Conservation (phyloP, 768 basidiomycete species). For the Auricularia cornea region DNA sequence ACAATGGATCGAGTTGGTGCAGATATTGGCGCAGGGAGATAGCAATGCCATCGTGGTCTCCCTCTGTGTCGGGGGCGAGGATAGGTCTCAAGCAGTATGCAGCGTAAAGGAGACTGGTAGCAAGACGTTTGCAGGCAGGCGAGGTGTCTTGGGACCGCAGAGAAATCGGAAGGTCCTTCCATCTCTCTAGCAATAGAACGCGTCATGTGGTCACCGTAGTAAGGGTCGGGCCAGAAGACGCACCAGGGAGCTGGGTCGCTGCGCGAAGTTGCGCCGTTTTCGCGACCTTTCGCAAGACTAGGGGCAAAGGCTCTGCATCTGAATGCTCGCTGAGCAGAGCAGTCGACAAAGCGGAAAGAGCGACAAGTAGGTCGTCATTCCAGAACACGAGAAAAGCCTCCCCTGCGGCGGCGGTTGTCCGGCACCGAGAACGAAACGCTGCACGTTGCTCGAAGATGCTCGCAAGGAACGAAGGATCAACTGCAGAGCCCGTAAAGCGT, state of each 20-base stretch:
- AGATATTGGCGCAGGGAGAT: constrained; percentile 8
- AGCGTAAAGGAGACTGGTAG: constrained; percentile 47
- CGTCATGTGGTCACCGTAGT: neutral
- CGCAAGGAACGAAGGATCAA: constrained; percentile 15
- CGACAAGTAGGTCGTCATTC: constrained; percentile 54
- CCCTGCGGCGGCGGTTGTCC: constrained; percentile 17
- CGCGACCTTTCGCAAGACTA: constrained; percentile 31
- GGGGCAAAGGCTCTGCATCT: constrained; percentile 7
- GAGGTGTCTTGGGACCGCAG: constrained; percentile 45
- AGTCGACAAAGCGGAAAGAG: constrained; percentile 36
- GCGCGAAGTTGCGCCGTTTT: constrained; percentile 48
- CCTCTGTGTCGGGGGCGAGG: constrained; percentile 16
- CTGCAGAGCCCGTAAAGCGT: neutral
- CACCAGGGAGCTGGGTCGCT: constrained; percentile 63
- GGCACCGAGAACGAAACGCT: constrained; percentile 38
- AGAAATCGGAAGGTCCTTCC: constrained; percentile 37
- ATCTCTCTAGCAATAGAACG: constrained; percentile 35
- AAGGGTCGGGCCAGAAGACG: constrained; percentile 1
- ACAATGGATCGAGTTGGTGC: neutral
- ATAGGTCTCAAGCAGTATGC: constrained; percentile 45
- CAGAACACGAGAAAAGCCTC: constrained; percentile 45
- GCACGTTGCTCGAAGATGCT: constrained; percentile 46
- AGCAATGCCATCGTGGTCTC: constrained; percentile 6
- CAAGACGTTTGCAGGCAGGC: constrained; percentile 51
- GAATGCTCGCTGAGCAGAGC: constrained; percentile 10